Conservation (phyloP, 768 basidiomycete genomes). For the Trichaptum fuscoviolaceum region DNA sequence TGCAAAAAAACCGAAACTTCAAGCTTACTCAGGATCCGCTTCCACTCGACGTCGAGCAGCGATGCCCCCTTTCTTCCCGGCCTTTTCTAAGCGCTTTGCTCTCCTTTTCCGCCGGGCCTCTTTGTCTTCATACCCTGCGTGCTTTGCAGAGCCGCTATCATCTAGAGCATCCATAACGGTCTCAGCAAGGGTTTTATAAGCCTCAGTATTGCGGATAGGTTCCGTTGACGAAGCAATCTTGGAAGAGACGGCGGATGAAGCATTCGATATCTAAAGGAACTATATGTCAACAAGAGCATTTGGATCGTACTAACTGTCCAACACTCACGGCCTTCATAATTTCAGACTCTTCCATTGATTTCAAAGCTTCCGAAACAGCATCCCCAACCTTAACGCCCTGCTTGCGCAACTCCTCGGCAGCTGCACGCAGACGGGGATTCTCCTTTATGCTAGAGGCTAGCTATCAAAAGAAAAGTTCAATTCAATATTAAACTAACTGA, state of each 20-base stretch:
- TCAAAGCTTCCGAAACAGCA: conserved; percentile 88
- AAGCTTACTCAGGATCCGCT: conserved; percentile 76
- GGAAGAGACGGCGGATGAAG: conserved; percentile 79
- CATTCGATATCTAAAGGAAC: conserved; percentile 64
- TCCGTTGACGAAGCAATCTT: conserved; percentile 89
- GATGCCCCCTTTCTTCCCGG: conserved; percentile 64
- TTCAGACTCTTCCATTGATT: conserved; percentile 92
- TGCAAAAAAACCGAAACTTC: conserved; percentile 5
- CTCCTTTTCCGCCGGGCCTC: conserved; percentile 81
- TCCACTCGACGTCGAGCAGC: conserved; percentile 47
- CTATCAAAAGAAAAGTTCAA: conserved; percentile 32
- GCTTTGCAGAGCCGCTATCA: conserved; percentile 87
- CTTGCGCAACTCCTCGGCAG: conserved; percentile 88
- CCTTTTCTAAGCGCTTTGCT: conserved; percentile 77
- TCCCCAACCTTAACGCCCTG: conserved; percentile 90
- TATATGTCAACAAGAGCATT: neutral
- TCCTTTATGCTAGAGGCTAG: conserved; percentile 92
- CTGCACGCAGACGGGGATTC: conserved; percentile 86
- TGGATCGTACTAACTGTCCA: neutral
- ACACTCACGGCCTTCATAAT: conserved; percentile 72
- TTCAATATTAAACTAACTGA: neutral
- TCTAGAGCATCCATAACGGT: conserved; percentile 90
- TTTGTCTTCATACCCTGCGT: conserved; percentile 94
- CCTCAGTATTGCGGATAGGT: conserved; percentile 93
- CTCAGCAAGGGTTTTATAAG: conserved; percentile 88